Evolutionary conservation across 352 stramenopile species (phyloP), one percentile per base, ranked within the genome.

Genomic region (Lagenidium giganteum): DNA sequence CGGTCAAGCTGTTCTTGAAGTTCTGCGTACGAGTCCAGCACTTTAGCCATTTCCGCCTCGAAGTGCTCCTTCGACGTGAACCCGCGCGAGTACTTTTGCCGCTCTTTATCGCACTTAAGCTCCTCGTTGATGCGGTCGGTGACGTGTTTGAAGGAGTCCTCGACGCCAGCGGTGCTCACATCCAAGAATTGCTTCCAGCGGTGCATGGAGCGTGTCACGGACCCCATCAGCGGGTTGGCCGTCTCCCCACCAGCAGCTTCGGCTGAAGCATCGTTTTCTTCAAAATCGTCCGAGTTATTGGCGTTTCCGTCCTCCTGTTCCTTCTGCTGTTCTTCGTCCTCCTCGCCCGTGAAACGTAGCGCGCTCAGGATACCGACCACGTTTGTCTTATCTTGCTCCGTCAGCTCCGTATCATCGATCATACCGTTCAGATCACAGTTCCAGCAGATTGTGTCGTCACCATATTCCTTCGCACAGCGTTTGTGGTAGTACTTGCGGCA

Each of bases 371-470:
- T 62, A 9, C 44, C 42, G 34, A 75, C 23, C 30, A 69, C 42
- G 31, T 77, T 39, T 17, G 83, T 66, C 8, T 53, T 67, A 9
- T 72, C 53, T 18, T 67, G 60, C 40, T 81, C 60, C 4, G 77
- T 79, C 14, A 91, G 52, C 27, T 87, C 76, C 7, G 58, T 85
- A 39, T 91, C 79, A 29, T 91, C 76, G 42, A 91, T 87, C 56
- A 89, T 71, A 7, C 62, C 70, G 23, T 80, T 66, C 30, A 82
- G 52, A 42, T 88, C 73, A 38, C 79, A 91, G 21, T 84, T 81
- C 73, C 76, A 91, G 55, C 79, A 91, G 11, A 75, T 46, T 7
- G 53, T 76, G 17, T 83, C 74, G 35, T 87, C 71, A 6, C 78
- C 78, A 31, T 83, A 85, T 27, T 88, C 73, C 21, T 61, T 74